Conservation (phyloP, 2,329 filamentous ascomycete genomes). For the Pleoardoris graminearum region DNA sequence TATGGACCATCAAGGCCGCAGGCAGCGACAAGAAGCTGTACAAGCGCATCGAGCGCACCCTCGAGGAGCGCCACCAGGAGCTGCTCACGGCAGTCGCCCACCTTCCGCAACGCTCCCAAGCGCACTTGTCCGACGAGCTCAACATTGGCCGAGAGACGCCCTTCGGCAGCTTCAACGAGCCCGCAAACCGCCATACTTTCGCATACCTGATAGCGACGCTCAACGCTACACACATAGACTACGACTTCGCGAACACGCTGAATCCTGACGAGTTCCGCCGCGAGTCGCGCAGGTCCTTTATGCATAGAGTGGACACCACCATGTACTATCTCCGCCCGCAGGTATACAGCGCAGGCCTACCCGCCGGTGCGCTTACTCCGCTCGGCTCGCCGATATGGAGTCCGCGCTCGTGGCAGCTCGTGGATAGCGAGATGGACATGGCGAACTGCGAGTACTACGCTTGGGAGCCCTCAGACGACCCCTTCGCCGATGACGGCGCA, state of each 20-base stretch:
- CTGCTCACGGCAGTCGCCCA: conserved; percentile 84
- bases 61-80: conserved; percentile 89
- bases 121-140: conserved; percentile 66
- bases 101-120: conserved; percentile 79
- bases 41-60: conserved; percentile 88
- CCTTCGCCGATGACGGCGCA: conserved; percentile 87
- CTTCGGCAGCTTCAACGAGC: conserved; percentile 86
- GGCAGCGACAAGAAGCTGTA: conserved; percentile 96
- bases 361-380: conserved; percentile 53
- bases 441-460: conserved; percentile 87
- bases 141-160: conserved; percentile 86
- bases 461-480: conserved; percentile 86
- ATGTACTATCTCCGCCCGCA: conserved; percentile 80
- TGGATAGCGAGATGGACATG: conserved; percentile 93
- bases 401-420: conserved; percentile 85
- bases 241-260: conserved; percentile 93
- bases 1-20: conserved; percentile 96
- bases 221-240: conserved; percentile 93
- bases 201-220: conserved; percentile 95
- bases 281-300: conserved; percentile 78
- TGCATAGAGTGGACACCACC: conserved; percentile 82
- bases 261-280: conserved; percentile 87
- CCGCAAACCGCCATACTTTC: conserved; percentile 87
- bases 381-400: conserved; percentile 71
- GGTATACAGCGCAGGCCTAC: conserved; percentile 46